A percentile compares a stretch with the other conserved stretches of the same genome.
Evolutionary conservation across 2,329 filamentous ascomycete species (phyloP).

Genomic region (Neopestalotiopsis sp.): DNA sequence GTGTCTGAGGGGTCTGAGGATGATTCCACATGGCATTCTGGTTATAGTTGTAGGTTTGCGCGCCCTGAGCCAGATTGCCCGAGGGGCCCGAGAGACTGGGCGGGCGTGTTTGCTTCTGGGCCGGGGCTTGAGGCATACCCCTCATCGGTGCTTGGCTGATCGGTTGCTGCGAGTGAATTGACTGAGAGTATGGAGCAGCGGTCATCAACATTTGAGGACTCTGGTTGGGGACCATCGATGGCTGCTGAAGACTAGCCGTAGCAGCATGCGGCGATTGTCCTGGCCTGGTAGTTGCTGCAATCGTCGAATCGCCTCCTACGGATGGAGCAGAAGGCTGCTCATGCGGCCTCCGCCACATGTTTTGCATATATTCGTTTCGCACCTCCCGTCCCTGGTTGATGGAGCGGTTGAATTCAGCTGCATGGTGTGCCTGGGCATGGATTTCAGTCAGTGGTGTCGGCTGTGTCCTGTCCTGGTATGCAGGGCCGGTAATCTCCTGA

Average conservation of each 20-base stretch:
- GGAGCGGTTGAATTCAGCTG: slow-evolving; percentile 88
- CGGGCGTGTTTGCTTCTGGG: slow-evolving; percentile 70
- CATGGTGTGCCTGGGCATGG: slow-evolving; percentile 83
- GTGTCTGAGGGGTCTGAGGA: slow-evolving; percentile 67
- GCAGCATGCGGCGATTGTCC: slow-evolving; percentile 64
- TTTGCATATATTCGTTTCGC: slow-evolving; percentile 79
- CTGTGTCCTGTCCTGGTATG: slow-evolving; percentile 87
- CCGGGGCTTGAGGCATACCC: slow-evolving; percentile 66
- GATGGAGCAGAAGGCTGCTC: slow-evolving; percentile 69
- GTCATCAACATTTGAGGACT: slow-evolving; percentile 72
- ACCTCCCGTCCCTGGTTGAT: slow-evolving; percentile 81
- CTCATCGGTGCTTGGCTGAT: slow-evolving; percentile 76
- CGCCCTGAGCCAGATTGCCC: slow-evolving; percentile 54
- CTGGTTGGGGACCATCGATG: slow-evolving; percentile 63
- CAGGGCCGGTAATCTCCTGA: slow-evolving; percentile 85
- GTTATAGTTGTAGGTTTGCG: slow-evolving; percentile 66
- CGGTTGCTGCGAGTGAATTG: slow-evolving; percentile 72
- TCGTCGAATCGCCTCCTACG: slow-evolving; percentile 45
- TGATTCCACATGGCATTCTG: slow-evolving; percentile 65
- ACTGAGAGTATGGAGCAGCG: slow-evolving; percentile 70
- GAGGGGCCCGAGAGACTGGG: slow-evolving; percentile 63
- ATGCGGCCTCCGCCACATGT: slow-evolving; percentile 82
- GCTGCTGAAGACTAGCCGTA: slow-evolving; percentile 47
- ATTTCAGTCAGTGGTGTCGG: slow-evolving; percentile 79
- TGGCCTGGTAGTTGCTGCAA: slow-evolving; percentile 54